Evolutionary conservation across 169 alveolate genomes (phyloP).

Genomic region (Cryptosporidium parvum): DNA sequence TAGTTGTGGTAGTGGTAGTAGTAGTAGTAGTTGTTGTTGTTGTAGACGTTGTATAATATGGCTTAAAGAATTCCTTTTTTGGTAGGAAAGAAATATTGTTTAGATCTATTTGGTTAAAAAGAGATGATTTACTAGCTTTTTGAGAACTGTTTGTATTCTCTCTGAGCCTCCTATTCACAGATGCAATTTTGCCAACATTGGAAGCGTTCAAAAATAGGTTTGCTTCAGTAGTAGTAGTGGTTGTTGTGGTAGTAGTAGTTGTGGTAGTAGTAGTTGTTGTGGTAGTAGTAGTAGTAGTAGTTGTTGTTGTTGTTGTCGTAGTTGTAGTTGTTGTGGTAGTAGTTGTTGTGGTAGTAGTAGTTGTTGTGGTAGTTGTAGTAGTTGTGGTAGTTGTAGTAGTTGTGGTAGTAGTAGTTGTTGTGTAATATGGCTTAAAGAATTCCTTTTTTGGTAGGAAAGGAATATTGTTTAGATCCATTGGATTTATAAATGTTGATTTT

Average conservation of each 20-base stretch:
- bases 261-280: neutral
- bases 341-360: conserved; percentile 5
- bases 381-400: conserved; percentile 68
- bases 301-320: conserved; percentile 2
- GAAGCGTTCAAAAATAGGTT: neutral
- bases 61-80: conserved; percentile 13
- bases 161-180: neutral
- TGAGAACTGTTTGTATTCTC: neutral
- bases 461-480: conserved; percentile 8
- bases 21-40: conserved; percentile 53
- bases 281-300: conserved; percentile 12
- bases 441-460: conserved; percentile 32
- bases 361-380: conserved; percentile 33
- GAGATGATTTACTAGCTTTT: conserved; percentile 4
- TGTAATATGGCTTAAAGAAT: conserved; percentile 2
- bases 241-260: neutral
- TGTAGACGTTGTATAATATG: conserved; percentile 5
- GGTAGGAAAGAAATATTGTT: conserved; percentile 23
- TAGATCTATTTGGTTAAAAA: conserved; percentile 40
- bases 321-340: conserved; percentile 53
- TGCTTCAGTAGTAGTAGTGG: neutral
- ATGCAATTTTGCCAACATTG: neutral
- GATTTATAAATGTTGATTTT: conserved; percentile 32
- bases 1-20: conserved; percentile 12
- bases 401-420: conserved; percentile 65